Conservation (phyloP, 768 basidiomycete species). For the Auriscalpium orientale region DNA sequence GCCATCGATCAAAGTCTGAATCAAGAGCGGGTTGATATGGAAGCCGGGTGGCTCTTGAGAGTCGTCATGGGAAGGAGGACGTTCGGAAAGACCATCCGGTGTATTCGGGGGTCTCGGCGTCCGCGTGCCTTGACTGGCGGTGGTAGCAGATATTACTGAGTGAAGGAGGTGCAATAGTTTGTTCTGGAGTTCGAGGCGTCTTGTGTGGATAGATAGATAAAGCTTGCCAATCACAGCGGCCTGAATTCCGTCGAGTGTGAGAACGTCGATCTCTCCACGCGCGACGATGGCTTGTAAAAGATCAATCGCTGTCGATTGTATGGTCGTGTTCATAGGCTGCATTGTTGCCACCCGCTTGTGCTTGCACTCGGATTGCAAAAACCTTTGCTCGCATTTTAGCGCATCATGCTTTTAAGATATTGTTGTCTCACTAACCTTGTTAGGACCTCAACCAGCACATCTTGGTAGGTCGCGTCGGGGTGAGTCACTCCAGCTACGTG, state of each 20-base stretch:
- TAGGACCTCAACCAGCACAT: conserved; percentile 65
- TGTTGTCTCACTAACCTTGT: conserved; percentile 44
- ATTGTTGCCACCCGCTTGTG: conserved; percentile 39
- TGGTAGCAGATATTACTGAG: conserved; percentile 67
- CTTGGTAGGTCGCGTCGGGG: conserved; percentile 64
- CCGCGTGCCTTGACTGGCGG: conserved; percentile 25
- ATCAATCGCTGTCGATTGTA: conserved; percentile 74
- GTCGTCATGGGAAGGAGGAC: conserved; percentile 19
- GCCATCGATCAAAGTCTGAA: conserved; percentile 77
- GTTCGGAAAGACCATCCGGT: conserved; percentile 6
- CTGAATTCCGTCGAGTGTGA: conserved; percentile 58
- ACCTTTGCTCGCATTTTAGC: conserved; percentile 33
- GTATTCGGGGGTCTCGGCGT: conserved; percentile 1
- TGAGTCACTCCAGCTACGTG: conserved; percentile 21
- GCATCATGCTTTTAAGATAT: not conserved
- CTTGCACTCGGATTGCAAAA: conserved; percentile 73
- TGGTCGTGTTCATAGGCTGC: conserved; percentile 49
- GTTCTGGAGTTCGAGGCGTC: conserved; percentile 80
- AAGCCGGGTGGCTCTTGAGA: conserved; percentile 31
- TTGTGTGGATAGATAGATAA: conserved; percentile 61
- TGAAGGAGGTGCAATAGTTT: conserved; percentile 90
- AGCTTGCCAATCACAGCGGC: conserved; percentile 67
- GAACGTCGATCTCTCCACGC: conserved; percentile 67
- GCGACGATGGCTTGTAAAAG: conserved; percentile 76
- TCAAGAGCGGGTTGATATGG: conserved; percentile 61